Evolutionary conservation across 2,329 filamentous ascomycete genomes (phyloP), one percentile per base, ranked within the genome.

Genomic region (Lojkania enalia): DNA sequence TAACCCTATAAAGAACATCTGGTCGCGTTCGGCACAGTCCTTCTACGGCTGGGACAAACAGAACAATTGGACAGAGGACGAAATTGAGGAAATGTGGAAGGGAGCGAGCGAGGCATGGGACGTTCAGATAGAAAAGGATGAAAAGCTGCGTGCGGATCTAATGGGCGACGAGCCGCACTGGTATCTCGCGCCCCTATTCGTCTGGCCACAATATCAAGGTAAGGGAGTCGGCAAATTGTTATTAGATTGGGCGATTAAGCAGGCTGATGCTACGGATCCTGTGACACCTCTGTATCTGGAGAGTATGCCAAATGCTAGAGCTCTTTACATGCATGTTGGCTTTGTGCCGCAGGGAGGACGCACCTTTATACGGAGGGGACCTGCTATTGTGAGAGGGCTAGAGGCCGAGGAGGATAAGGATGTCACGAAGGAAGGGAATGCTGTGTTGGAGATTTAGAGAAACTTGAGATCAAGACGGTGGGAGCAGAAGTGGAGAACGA

Each of bases 261-360:
- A 58, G 55, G 64, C 65, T 13, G 65, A 69, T 58, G 39, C n/a
- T 0, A 44, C 39, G 15, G 46, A 33, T 0, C 59, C 62, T 18
- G 12, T 41, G n/a, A 63, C 54, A 38, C 54, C 60, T 0, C 40
- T 65, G 53, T 69, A 60, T 57, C 12, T 69, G 21, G 63, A 67
- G 57, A 54, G 46, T 35, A 46, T 46, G 20, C 53, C 54, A 1
- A 53, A 48, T 25, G 63, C 57, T 6, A 54, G 55, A 33, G 49
- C 46, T 1, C 55, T 67, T n/a, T 69, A 67, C 44, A 48, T 61
- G 54, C 57, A 61, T 41, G 30, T 42, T 5, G 64, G 65, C 5
- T 69, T 67, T 54, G 57, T 57, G 35, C 50, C 49, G 12, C 29
- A 41, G 13, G 60, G 52, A 2, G 41, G 47, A 9, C 16, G 21